Base-by-base conservation (phyloP, 768 basidiomycete species). In the Leccinum imitatum region DNA sequence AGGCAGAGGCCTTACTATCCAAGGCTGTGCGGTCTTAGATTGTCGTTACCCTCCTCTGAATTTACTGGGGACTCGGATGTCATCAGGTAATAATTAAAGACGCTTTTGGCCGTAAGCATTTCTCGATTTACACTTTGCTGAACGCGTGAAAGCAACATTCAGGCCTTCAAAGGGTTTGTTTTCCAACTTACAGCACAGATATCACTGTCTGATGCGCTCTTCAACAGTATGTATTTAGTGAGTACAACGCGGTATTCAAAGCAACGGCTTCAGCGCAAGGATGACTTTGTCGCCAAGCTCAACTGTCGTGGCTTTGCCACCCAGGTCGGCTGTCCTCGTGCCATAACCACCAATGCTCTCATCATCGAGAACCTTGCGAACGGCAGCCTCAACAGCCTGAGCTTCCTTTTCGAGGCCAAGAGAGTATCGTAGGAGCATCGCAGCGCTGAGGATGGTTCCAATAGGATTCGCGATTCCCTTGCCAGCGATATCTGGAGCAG, bases 401-500 rank as follows among this genome's bases (percentile, higher is more conserved):
- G 97, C 97, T 67, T 92, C 87, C 64, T 80, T 84, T 61, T 93
- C 91, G 57, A 94, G 80, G 25, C 93, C 93, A 31, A 99, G 87
- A 27, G 96, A 98, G 76, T 98, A 99, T 48, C 95, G 86, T 54
- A 97, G 80, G 61, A 97, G 87, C 87, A 97, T 86, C 14, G 95
- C 95, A 17, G 90, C 90, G 56, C 93, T 95, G 59, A 97, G 89
- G 72, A 97, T 96, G 15, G 95, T 95, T 55, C 95, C 95, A 67
- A 97, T 85, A 37, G 95, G 95, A 72, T 97, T 97, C 65, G 95
- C 95, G 67, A 95, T 93, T 17, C 91, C 90, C 73, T 91, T 80
- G 1, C 93, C 93, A n/a, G 95, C 92, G 62, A 97, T 97, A 70
- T 96, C 95, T 54, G 95, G 95, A 1, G 95, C 95, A 47, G 93